Evolutionary conservation across 2,329 filamentous ascomycete species (phyloP), one percentile per base, ranked within the genome.

Genomic region (Alternaria ventricosa): DNA sequence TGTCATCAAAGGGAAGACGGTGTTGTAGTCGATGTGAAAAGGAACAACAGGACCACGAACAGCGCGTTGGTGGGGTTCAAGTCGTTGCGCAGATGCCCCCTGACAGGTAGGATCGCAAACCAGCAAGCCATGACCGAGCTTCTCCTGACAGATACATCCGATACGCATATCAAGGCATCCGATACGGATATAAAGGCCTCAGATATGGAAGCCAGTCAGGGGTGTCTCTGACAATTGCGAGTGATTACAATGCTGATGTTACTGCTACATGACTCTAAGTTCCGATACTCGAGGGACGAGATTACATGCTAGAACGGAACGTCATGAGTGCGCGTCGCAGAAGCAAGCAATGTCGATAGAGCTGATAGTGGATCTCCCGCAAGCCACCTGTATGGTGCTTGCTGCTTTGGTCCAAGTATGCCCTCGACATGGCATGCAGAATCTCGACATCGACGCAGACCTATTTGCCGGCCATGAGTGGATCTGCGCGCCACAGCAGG

Each of bases 241-340:
- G 64, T 66, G 63, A 11, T 57, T 67, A 61, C 55, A 18, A 41
- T 41, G 36, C n/a, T 41, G 15, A 55, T 58, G 63, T 68, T 64
- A 63, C 65, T 68, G 33, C 41, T 43, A 13, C 62, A 56, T 33
- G 51, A 46, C 56, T 47, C 44, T 59, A 55, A 57, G 51, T 54
- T 66, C 53, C 44, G 25, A 49, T 64, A 58, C 72, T 72, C n/a
- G 50, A 69, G 66, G 46, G 55, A 61, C 58, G 61, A 67, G 65
- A 71, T 74, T 72, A 70, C 74, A 76, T 72, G 64, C 36, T 61
- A 53, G 57, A 63, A 53, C 54, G 59, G 45, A 57, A 54, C 57
- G 57, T 57, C 63, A 65, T 56, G 60, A 45, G 41, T 60, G 53
- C 50, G 51, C 49, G 60, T 60, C 47, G 53, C 67, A 70, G 67